phyloP scores from a whole-genome alignment of 139 green algal genomes.

The Chlorella vulgaris region DNA sequence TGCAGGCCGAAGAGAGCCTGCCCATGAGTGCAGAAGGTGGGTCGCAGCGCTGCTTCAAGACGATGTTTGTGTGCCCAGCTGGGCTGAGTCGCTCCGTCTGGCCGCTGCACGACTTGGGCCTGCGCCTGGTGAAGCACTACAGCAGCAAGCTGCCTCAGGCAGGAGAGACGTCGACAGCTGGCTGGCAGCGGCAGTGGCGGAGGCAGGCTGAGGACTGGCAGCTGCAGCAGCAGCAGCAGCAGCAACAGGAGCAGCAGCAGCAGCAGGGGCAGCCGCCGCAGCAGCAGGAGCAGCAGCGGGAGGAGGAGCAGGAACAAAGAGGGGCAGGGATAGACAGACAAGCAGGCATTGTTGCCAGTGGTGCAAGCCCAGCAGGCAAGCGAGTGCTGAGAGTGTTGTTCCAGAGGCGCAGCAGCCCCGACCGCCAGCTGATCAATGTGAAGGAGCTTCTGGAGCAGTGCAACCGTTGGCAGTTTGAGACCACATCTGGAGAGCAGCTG shows the following conservation, averaged over 20 bases:
- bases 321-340: too few species aligned
- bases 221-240: neutral
- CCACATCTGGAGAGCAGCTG: neutral
- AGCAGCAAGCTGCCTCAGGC: neutral
- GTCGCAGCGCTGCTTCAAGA: neutral
- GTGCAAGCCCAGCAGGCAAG: neutral
- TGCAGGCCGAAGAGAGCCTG: neutral
- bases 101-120: neutral
- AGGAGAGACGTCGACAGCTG: neutral
- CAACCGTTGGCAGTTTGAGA: neutral
- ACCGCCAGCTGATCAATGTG: slow-evolving; percentile 8
- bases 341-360: neutral
- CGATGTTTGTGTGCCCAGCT: neutral
- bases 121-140: neutral
- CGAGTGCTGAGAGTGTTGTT: neutral
- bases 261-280: neutral
- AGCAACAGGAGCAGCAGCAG: neutral
- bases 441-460: neutral
- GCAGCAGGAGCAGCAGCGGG: too few species aligned
- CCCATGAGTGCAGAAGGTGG: neutral
- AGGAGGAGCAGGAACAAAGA: too few species aligned
- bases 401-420: neutral
- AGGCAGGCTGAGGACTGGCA: neutral
- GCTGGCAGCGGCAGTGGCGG: neutral
- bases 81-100: neutral